phyloP scores from a whole-genome alignment of 2,329 filamentous ascomycete species.

The Xylariaceae sp. region DNA sequence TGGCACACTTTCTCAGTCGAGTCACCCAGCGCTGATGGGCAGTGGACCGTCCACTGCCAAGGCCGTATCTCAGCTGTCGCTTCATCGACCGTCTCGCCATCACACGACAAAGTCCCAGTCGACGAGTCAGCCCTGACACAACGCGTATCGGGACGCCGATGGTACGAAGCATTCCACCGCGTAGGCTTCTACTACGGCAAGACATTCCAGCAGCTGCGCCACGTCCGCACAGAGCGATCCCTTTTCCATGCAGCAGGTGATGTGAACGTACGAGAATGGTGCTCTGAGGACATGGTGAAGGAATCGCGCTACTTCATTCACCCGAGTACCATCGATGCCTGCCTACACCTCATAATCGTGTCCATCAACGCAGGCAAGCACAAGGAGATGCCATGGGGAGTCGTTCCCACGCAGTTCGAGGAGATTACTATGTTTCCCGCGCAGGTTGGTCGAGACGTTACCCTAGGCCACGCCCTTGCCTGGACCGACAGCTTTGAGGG shows the following conservation, averaged over 20 bases:
- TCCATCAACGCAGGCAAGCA: constrained; percentile 29
- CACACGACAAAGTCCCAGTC: constrained; percentile 1
- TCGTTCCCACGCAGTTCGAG: constrained; percentile 27
- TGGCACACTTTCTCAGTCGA: constrained; percentile 22
- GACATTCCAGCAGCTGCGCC: constrained; percentile 31
- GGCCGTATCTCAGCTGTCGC: constrained; percentile 13
- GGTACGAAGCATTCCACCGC: constrained; percentile 32
- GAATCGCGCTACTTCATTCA: constrained; percentile 39
- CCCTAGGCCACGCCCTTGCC: constrained; percentile 17
- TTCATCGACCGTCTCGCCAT: not conserved
- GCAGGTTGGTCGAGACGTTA: not conserved
- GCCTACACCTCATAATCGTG: constrained; percentile 32
- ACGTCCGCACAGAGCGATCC: constrained; percentile 27
- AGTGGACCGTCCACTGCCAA: constrained; percentile 18
- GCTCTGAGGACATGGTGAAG: constrained; percentile 14
- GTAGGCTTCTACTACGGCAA: constrained; percentile 38
- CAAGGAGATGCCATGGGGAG: constrained; percentile 30
- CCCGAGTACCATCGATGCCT: constrained; percentile 37
- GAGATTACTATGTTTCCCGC: constrained; percentile 10
- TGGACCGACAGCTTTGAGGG: constrained; percentile 20
- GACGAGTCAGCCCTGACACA: constrained; percentile 20
- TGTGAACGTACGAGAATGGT: constrained; percentile 13
- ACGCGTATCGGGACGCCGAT: constrained; percentile 26
- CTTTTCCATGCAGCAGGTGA: constrained; percentile 17
- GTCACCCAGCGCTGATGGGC: constrained; percentile 7